phyloP scores from a whole-genome alignment of 2,329 filamentous ascomycete species.

The Trichoderma sp. region DNA sequence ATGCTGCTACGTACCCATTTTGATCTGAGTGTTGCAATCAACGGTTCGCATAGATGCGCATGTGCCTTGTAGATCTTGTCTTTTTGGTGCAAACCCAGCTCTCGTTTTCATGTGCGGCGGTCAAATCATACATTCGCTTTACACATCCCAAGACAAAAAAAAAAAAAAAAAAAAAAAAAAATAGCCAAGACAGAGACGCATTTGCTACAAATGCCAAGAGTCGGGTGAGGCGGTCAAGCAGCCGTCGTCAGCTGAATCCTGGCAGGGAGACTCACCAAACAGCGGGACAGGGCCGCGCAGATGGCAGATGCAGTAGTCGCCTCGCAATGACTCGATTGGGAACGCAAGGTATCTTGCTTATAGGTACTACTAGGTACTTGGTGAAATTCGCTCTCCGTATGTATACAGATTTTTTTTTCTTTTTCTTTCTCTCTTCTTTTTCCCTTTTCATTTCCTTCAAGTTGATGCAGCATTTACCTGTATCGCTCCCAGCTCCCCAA shows the following conservation, averaged over 20 bases:
- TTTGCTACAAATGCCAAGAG: background rate
- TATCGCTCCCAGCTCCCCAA: constrained; percentile 65
- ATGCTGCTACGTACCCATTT: background rate
- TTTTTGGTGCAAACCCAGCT: background rate
- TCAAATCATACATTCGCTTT: background rate
- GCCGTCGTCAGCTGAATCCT: background rate
- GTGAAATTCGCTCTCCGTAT: background rate
- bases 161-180: background rate
- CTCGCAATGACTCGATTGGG: background rate
- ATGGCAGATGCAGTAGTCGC: constrained; percentile 7
- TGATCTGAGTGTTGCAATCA: background rate
- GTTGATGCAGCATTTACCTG: constrained; percentile 28
- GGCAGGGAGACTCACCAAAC: background rate
- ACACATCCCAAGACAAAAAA: background rate
- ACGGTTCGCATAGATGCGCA: background rate
- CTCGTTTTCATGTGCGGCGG: background rate
- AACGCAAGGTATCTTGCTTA: background rate
- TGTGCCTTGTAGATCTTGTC: background rate
- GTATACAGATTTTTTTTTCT: background rate
- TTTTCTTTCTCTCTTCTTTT: background rate
- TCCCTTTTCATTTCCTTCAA: background rate
- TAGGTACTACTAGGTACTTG: background rate
- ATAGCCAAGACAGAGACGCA: background rate
- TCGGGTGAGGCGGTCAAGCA: background rate
- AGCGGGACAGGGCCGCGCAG: background rate